phyloP scores from a whole-genome alignment of 2,329 filamentous ascomycete species.

The Botryosphaeria dothidea region DNA sequence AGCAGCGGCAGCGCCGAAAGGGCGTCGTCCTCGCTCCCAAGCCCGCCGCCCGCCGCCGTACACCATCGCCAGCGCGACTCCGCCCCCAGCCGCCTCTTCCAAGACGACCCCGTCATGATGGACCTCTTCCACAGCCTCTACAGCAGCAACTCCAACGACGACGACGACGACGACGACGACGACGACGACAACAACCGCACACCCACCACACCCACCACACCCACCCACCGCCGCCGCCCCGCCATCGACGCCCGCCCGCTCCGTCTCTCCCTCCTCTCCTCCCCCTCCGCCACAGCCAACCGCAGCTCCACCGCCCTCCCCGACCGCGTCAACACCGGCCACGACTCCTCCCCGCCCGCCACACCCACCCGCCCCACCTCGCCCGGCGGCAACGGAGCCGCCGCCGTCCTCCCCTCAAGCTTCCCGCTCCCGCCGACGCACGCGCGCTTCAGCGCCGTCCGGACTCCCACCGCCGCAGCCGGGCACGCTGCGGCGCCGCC shows the following conservation, averaged over 20 bases:
- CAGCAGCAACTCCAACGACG: neutral
- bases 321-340: neutral
- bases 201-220: neutral
- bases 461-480: neutral
- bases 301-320: slow-evolving; percentile 5
- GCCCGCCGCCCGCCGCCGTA: neutral
- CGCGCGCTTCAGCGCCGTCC: neutral
- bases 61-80: neutral
- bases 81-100: neutral
- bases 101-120: neutral
- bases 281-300: neutral
- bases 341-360: neutral
- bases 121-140: neutral
- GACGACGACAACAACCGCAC: neutral
- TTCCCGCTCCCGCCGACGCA: slow-evolving; percentile 7
- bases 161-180: neutral
- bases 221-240: neutral
- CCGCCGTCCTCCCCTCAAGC: neutral
- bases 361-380: neutral
- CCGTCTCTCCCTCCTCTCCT: too few species aligned
- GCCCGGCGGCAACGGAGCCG: too few species aligned
- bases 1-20: neutral
- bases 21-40: too few species aligned
- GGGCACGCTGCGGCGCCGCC: too few species aligned
- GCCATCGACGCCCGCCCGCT: too few species aligned